These are phyloP conservation scores for Candida berthetii DNA, from an alignment of 805 yeast genomes.

Conservation along the genomic window DNA sequence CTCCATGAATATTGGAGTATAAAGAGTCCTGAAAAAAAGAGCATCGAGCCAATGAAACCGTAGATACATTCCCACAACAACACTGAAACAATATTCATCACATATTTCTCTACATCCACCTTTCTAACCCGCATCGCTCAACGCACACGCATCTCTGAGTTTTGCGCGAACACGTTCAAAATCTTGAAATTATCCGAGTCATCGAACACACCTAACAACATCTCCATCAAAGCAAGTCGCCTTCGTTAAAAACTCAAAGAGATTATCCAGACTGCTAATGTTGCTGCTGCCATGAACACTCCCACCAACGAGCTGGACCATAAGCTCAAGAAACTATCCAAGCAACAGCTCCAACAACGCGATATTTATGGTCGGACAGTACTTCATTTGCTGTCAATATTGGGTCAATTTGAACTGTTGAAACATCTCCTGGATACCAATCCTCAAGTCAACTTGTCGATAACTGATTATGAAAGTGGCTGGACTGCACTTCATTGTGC, in stretches of 20 bases:
- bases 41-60: too few relatives aligned
- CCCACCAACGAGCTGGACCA: slow-evolving; percentile 2
- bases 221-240: background rate
- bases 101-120: too few relatives aligned
- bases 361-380: slow-evolving; percentile 70
- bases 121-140: too few relatives aligned
- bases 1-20: too few relatives aligned
- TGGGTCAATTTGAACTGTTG: slow-evolving; percentile 43
- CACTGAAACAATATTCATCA: too few relatives aligned
- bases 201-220: too few relatives aligned
- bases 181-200: too few relatives aligned
- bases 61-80: too few relatives aligned
- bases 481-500: slow-evolving; percentile 80
- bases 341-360: slow-evolving; percentile 35
- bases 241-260: background rate
- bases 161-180: too few relatives aligned
- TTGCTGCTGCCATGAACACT: slow-evolving; percentile 2
- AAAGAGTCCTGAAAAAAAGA: too few relatives aligned
- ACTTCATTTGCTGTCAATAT: slow-evolving; percentile 48
- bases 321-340: slow-evolving; percentile 22
- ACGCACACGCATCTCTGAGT: too few relatives aligned
- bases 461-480: slow-evolving; percentile 67
- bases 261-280: background rate
- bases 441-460: slow-evolving; percentile 36
- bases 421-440: slow-evolving; percentile 36